Base-by-base conservation (phyloP, 192 early-diverging fungal species). In the Pecoramyces ruminantium region DNA sequence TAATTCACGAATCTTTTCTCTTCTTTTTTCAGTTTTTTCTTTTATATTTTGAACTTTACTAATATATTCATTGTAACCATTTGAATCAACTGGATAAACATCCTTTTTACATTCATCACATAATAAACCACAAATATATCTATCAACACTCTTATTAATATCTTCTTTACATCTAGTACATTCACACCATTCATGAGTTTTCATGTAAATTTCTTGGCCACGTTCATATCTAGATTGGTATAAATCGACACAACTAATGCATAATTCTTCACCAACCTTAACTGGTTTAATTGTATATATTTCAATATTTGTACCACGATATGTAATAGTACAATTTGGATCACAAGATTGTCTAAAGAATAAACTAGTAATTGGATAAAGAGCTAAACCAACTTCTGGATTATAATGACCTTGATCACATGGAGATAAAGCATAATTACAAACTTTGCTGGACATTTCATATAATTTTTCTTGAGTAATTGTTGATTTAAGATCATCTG, bases 131-230 rank as follows among this genome's bases (percentile, higher is more conserved):
- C 51, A 67, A n/a, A 67, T 2, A n/a, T 25, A 67, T n/a, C 51
- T 25, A 11, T 67, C 51, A 67, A 67, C 51, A 67, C 51, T 67
- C 9, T 67, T 25, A n/a, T 2, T 67, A 67, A 67, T 67, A n/a
- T 67, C 51, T 67, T 67, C 51, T 67, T 85, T 87, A 85, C 93
- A 94, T 29, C 93, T 85, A 67, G 82, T 83, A 83, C 93, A 94
- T 84, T 91, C 87, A 86, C 93, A 94, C 92, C 92, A 93, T 83
- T 94, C 93, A 81, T 90, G 91, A 28, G 90, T 92, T 42, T 89
- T 85, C 29, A 86, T 82, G 79, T 92, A 86, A 18, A 94, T 86
- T 39, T 92, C 90, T 34, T 89, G 88, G 27, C 93, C 88, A 29
- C 93, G 87, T 86, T 94, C 91, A 83, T 92, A 88, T 79, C 89